These are phyloP conservation scores for Codiaeum variegatum DNA, from an alignment of 441 rosid genomes.

Conservation along the genomic window DNA sequence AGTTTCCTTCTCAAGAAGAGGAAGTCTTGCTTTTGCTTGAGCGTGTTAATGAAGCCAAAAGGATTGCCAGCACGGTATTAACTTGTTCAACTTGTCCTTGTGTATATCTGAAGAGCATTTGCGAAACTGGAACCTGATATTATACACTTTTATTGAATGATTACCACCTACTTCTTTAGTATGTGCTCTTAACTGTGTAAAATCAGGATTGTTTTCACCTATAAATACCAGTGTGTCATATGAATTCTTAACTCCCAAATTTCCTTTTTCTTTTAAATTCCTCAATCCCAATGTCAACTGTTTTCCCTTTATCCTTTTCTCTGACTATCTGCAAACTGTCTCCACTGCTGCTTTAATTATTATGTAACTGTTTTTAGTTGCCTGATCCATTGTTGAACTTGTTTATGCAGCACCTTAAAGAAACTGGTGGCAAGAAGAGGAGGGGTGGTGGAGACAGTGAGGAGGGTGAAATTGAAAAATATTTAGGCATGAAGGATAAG, in stretches of 20 bases:
- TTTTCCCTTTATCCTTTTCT: neutral
- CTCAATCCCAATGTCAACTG: neutral
- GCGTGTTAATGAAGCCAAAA: constrained; percentile 73
- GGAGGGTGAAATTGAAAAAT: constrained; percentile 61
- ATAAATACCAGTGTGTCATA: neutral
- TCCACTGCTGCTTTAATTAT: neutral
- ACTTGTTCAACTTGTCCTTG: neutral
- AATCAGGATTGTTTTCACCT: neutral
- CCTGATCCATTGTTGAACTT: neutral
- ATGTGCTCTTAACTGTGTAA: neutral
- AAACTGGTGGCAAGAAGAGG: constrained; percentile 43
- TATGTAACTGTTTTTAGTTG: neutral
- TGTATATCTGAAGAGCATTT: neutral
- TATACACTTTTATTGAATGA: neutral
- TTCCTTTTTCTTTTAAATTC: neutral
- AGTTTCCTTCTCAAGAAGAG: constrained; percentile 69
- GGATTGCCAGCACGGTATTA: constrained; percentile 56
- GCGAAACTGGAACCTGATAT: neutral
- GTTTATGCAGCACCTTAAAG: constrained; percentile 52
- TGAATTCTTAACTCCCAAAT: neutral
- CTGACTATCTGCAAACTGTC: neutral
- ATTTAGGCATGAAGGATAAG: constrained; percentile 43
- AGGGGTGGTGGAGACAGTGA: constrained; percentile 45
- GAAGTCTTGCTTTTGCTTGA: constrained; percentile 73
- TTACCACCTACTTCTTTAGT: neutral